Evolutionary conservation across 2,329 filamentous ascomycete genomes (phyloP).

Genomic region (Zymoseptoria brevis): DNA sequence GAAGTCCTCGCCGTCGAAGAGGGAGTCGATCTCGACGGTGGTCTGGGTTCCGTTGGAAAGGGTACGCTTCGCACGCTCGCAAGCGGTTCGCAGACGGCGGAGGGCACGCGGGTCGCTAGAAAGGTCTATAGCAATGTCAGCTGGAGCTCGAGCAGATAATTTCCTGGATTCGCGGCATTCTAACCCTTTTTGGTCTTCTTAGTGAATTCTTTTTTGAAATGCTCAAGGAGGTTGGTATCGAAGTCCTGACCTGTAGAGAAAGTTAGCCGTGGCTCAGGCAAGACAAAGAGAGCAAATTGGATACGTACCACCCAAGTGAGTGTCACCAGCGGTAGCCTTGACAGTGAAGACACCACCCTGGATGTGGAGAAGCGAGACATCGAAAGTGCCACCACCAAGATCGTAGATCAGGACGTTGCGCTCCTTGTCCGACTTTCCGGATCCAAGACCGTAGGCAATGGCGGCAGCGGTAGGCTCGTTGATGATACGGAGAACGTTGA

Average conservation of each 20-base stretch:
- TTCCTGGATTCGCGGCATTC: no score
- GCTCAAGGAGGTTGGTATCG: conserved; percentile 88
- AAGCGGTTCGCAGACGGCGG: conserved; percentile 91
- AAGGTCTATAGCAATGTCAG: conserved; percentile 42
- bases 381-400: conserved; percentile 99
- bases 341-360: conserved; percentile 99
- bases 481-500: conserved; percentile 99
- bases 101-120: conserved; percentile 82
- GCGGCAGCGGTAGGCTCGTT: conserved; percentile 98
- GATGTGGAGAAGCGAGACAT: conserved; percentile 98
- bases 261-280: no score
- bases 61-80: conserved; percentile 99
- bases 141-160: background rate
- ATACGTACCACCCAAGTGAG: conserved; percentile 13
- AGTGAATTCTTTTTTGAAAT: conserved; percentile 89
- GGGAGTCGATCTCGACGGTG: conserved; percentile 96
- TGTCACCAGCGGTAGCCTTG: conserved; percentile 92
- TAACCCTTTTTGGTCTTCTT: no score
- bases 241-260: no score
- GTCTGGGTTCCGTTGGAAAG: conserved; percentile 96
- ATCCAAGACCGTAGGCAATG: conserved; percentile 84
- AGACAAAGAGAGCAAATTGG: no score
- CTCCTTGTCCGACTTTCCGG: conserved; percentile 70
- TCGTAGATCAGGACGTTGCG: conserved; percentile 99
- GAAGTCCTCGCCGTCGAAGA: conserved; percentile 97